Conservation (phyloP, 2,329 filamentous ascomycete genomes). For the Aspergillus phoenicis region DNA sequence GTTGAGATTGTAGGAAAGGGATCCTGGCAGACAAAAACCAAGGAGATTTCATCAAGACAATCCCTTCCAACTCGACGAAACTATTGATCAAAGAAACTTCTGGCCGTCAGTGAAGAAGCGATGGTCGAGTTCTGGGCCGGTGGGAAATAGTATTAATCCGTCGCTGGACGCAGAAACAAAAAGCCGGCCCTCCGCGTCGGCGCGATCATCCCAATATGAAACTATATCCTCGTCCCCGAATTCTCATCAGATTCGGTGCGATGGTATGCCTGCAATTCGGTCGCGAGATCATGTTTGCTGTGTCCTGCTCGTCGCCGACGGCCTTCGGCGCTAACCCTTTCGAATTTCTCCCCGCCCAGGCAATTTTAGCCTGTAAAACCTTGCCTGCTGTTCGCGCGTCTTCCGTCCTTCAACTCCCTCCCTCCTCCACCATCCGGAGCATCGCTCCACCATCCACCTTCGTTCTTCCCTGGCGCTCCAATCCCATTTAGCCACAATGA, state of each 20-base stretch:
- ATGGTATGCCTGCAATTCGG: slow-evolving; percentile 18
- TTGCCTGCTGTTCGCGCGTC: slow-evolving; percentile 35
- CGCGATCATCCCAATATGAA: slow-evolving; percentile 37
- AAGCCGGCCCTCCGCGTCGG: slow-evolving; percentile 41
- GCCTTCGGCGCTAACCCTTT: slow-evolving; percentile 40
- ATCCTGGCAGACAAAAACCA: not conserved
- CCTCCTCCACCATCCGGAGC: slow-evolving; percentile 34
- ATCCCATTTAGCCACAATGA: slow-evolving; percentile 33
- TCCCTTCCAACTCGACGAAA: not conserved
- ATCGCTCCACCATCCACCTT: slow-evolving; percentile 34
- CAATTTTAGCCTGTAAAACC: slow-evolving; percentile 43
- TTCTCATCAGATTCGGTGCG: slow-evolving; percentile 18
- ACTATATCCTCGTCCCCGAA: slow-evolving; percentile 28
- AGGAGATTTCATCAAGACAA: not conserved
- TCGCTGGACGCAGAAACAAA: slow-evolving; percentile 46
- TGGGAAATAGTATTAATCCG: slow-evolving; percentile 48
- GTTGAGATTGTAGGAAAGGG: not conserved
- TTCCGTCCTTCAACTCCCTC: slow-evolving; percentile 29
- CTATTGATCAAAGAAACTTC: slow-evolving; percentile 1
- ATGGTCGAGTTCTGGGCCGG: slow-evolving; percentile 25
- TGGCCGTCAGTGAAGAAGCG: slow-evolving; percentile 7
- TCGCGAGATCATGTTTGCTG: slow-evolving; percentile 36
- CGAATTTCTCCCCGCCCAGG: slow-evolving; percentile 35
- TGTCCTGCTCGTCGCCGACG: slow-evolving; percentile 34
- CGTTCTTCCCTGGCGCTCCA: slow-evolving; percentile 15